Conservation (phyloP, 441 rosid genomes). For the Adansonia grandidieri region DNA sequence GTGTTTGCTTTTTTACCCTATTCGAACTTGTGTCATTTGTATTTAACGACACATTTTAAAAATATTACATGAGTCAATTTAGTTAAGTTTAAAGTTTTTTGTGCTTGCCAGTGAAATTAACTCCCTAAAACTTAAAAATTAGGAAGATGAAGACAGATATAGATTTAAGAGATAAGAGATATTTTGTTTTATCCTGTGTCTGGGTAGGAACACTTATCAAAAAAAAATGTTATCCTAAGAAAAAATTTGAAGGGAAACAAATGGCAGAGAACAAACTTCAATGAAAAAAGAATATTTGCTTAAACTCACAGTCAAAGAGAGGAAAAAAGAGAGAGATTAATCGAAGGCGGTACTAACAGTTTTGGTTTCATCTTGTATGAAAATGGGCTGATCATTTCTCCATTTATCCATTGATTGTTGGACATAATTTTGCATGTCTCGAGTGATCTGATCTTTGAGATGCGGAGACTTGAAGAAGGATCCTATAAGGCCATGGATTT, state of each 20-base stretch:
- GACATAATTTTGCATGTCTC: conserved; percentile 76
- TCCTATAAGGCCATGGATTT: conserved; percentile 87
- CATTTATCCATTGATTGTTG: conserved; percentile 74
- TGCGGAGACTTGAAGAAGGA: conserved; percentile 82
- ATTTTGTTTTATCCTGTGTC: conserved; percentile 36
- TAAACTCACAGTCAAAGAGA: not conserved
- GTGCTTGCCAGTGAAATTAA: conserved; percentile 1
- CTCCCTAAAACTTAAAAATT: conserved; percentile 15
- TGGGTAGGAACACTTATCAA: conserved; percentile 16
- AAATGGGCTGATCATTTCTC: conserved; percentile 63
- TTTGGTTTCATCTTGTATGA: conserved; percentile 88
- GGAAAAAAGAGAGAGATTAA: not conserved
- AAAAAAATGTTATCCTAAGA: conserved; percentile 6
- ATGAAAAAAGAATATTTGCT: conserved; percentile 20
- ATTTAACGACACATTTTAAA: no score
- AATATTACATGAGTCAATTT: no score
- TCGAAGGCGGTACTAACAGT: conserved; percentile 48
- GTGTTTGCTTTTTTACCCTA: no score
- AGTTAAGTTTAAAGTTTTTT: no score
- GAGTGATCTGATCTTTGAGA: conserved; percentile 85
- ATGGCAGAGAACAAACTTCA: conserved; percentile 35
- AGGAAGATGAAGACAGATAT: conserved; percentile 24
- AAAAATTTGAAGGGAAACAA: conserved; percentile 2
- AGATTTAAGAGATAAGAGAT: conserved; percentile 26
- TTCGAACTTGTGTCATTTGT: no score